Evolutionary conservation across 495 filamentous ascomycete species (phyloP), one percentile per base, ranked within the genome.

Genomic region (Lasiosphaeria ovina): DNA sequence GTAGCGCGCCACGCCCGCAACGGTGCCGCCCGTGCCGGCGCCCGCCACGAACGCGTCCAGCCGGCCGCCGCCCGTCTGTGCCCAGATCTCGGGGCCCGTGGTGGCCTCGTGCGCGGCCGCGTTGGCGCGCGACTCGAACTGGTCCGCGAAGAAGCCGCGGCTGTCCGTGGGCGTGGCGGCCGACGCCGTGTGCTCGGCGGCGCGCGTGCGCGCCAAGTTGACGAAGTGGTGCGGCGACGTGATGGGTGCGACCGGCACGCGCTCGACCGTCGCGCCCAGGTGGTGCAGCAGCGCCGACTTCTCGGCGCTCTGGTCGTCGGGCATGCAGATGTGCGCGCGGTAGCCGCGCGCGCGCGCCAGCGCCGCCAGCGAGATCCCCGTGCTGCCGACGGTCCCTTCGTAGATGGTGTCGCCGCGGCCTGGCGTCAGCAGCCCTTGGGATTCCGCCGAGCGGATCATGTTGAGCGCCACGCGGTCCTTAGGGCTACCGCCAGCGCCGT

Each of bases 321-420:
- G 95, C 91, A 99, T 96, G 79, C 91, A 96, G 63, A 99, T 99
- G 72, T 98, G 89, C 6, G 92, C 91, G 45, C 88, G 80, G 72
- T 97, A 98, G 16, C 95, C 95, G 64, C 87, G 84, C 17, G 94
- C 93, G 62, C 92, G 82, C 42, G 90, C 91, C 51, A 99, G 81
- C 3, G 89, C 88, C 3, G 95, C 95, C 24, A 99, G 80, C 4
- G 94, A 97, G 61, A 98, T 97, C 5, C 93, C 93, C 0, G 91
- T 96, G 56, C 88, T 92, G 57, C 94, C 94, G 11, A 96, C 93
- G 6, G 95, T 99, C 51, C 95, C 94, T 77, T 99, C 94, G 76
- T 98, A 99, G 66, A 99, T 89, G 24, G 87, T 92, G 68, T 98
- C 95, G 57, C 93, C 93, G 31, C 88, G 86, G 66, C 89, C 77